Evolutionary conservation across 2,329 filamentous ascomycete genomes (phyloP), one percentile per base, ranked within the genome.

Genomic region (Emergomyces africanus): DNA sequence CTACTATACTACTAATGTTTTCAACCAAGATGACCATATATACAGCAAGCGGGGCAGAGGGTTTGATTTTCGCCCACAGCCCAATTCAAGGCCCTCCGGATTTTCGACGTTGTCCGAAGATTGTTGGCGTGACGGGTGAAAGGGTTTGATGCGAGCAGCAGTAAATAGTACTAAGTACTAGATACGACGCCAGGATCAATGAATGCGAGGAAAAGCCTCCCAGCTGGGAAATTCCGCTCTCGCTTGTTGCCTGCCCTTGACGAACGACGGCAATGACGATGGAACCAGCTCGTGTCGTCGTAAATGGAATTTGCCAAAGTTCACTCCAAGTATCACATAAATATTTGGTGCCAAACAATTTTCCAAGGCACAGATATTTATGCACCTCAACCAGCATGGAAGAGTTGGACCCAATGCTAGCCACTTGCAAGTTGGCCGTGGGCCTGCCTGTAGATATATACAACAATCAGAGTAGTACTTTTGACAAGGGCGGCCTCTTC

Each of bases 391-490:
- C 49, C 18, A 35, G 35, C 28, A 51, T 51, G 49, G 49, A 25
- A 30, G 15, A 35, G 28, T 2, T 35, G 18, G 37, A 35, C 18
- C n/a, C n/a, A 53, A 53, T 53, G 28, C 15, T 12, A 53, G 49
- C 18, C 30, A 53, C 28, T 53, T 53, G 20, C 30, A 28, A 33
- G 37, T 53, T 20, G 49, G 49, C 49, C 4, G 8, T n/a, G 30
- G 49, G 33, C 48, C 48, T 3, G 48, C n/a, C n/a, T n/a, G n/a
- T 18, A 57, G 3, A 30, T 6, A 30, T 30, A 37, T 58, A 15
- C n/a, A 58, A 39, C 56, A 58, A 58, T 10, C 56, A 58, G n/a
- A n/a, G n/a, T n/a, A n/a, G 30, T 53, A 41, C 20, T 58, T 58
- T 58, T 28, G 30, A 25, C 46, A 25, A 41, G 12, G 46, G 56